Evolutionary conservation across 768 basidiomycete species (phyloP).

Genomic region (Baorangia bicolor): DNA sequence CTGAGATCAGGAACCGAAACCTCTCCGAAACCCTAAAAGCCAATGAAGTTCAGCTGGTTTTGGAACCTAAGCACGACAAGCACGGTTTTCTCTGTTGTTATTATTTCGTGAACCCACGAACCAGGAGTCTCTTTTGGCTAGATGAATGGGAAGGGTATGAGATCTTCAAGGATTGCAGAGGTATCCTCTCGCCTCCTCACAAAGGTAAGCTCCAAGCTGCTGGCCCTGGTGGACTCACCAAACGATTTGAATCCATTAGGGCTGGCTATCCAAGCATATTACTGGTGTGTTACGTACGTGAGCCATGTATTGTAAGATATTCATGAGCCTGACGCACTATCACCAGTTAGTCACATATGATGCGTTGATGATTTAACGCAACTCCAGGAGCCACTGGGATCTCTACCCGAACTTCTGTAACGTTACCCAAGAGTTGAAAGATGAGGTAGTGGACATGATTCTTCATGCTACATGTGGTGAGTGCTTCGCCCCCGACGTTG

Average conservation of each 20-base stretch:
- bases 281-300: constrained; percentile 32
- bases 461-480: constrained; percentile 28
- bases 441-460: constrained; percentile 27
- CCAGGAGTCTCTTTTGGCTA: constrained; percentile 54
- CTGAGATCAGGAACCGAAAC: constrained; percentile 5
- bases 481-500: background rate
- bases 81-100: constrained; percentile 36
- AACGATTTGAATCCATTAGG: constrained; percentile 18
- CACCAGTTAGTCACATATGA: background rate
- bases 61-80: constrained; percentile 38
- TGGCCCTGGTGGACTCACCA: background rate
- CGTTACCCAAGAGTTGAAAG: constrained; percentile 25
- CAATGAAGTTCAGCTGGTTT: constrained; percentile 40
- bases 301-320: background rate
- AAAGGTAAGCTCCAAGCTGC: constrained; percentile 16
- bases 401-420: constrained; percentile 29
- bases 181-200: constrained; percentile 18
- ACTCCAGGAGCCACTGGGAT: constrained; percentile 37
- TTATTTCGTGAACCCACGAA: constrained; percentile 51
- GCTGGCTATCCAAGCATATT: constrained; percentile 35
- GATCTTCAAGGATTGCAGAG: constrained; percentile 31
- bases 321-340: constrained; percentile 6
- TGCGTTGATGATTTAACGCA: background rate
- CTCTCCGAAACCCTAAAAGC: constrained; percentile 29
- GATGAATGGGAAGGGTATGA: constrained; percentile 39